Conservation (phyloP, 352 stramenopile species). For the Phytophthora kernoviae region DNA sequence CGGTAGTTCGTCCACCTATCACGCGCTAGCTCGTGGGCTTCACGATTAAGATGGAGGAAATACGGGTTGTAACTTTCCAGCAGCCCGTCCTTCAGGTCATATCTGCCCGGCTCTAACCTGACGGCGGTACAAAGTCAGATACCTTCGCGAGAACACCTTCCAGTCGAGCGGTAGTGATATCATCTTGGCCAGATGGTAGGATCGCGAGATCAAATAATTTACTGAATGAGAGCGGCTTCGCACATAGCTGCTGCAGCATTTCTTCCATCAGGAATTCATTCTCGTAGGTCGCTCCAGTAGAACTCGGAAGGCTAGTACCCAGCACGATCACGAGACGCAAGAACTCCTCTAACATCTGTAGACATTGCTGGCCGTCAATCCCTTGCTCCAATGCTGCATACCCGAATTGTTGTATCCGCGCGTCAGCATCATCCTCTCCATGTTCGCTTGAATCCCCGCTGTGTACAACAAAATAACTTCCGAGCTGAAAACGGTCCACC, state of each 20-base stretch:
- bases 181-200: slow-evolving; percentile 82
- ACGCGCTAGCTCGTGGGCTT: slow-evolving; percentile 80
- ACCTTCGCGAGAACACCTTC: slow-evolving; percentile 71
- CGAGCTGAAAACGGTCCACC: slow-evolving; percentile 81
- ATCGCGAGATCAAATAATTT: slow-evolving; percentile 83
- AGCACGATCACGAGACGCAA: slow-evolving; percentile 79
- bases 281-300: slow-evolving; percentile 63
- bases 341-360: slow-evolving; percentile 87
- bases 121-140: slow-evolving; percentile 72
- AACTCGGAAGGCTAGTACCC: slow-evolving; percentile 72
- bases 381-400: slow-evolving; percentile 63
- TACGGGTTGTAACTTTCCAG: slow-evolving; percentile 89
- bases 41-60: slow-evolving; percentile 84
- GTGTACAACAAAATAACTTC: slow-evolving; percentile 59
- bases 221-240: slow-evolving; percentile 82
- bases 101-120: slow-evolving; percentile 81
- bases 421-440: slow-evolving; percentile 6
- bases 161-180: slow-evolving; percentile 68
- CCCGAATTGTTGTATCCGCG: slow-evolving; percentile 36
- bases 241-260: slow-evolving; percentile 85
- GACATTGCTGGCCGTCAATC: slow-evolving; percentile 70
- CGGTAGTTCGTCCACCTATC: slow-evolving; percentile 84
- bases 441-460: slow-evolving; percentile 18
- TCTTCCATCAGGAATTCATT: slow-evolving; percentile 81
- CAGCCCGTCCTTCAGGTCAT: slow-evolving; percentile 75